phyloP scores from a whole-genome alignment of 176 grass and related monocot species.

The Oryza australiensis region DNA sequence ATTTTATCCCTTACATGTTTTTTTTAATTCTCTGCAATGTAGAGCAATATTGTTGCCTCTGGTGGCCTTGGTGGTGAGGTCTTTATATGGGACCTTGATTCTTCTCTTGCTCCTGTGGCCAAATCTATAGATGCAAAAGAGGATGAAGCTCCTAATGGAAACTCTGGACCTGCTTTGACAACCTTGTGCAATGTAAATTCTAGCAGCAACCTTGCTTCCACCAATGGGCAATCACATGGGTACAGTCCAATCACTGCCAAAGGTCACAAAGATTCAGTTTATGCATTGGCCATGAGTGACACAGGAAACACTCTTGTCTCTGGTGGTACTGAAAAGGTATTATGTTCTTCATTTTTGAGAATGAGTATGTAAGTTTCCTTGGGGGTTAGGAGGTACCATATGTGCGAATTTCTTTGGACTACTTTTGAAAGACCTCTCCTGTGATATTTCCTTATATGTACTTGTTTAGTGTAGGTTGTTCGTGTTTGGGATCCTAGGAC shows the following conservation, averaged over 20 bases:
- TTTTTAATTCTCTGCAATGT: slow-evolving; percentile 30
- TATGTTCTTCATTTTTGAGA: slow-evolving; percentile 7
- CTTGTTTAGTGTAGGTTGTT: slow-evolving; percentile 65
- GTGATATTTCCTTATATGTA: slow-evolving; percentile 3
- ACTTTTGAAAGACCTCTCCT: slow-evolving; percentile 5
- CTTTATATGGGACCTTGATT: slow-evolving; percentile 97
- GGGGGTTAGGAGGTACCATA: neutral
- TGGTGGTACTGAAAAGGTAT: slow-evolving; percentile 97
- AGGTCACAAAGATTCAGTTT: slow-evolving; percentile 98
- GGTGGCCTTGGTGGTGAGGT: slow-evolving; percentile 94
- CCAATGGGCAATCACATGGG: slow-evolving; percentile 67
- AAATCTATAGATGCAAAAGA: slow-evolving; percentile 74
- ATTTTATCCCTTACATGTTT: slow-evolving; percentile 23
- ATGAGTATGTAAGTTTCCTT: neutral
- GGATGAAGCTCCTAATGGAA: slow-evolving; percentile 82
- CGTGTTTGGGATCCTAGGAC: slow-evolving; percentile 91
- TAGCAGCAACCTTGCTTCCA: slow-evolving; percentile 54
- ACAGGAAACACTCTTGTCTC: slow-evolving; percentile 85
- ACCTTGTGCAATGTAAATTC: slow-evolving; percentile 62
- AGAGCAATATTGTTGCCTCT: slow-evolving; percentile 94
- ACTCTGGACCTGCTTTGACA: slow-evolving; percentile 56
- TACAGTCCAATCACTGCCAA: slow-evolving; percentile 81
- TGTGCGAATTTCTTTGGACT: neutral
- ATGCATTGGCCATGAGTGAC: slow-evolving; percentile 96
- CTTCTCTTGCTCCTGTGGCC: slow-evolving; percentile 63